Evolutionary conservation across 2,329 filamentous ascomycete species (phyloP).

Genomic region (Ascochyta pisi): DNA sequence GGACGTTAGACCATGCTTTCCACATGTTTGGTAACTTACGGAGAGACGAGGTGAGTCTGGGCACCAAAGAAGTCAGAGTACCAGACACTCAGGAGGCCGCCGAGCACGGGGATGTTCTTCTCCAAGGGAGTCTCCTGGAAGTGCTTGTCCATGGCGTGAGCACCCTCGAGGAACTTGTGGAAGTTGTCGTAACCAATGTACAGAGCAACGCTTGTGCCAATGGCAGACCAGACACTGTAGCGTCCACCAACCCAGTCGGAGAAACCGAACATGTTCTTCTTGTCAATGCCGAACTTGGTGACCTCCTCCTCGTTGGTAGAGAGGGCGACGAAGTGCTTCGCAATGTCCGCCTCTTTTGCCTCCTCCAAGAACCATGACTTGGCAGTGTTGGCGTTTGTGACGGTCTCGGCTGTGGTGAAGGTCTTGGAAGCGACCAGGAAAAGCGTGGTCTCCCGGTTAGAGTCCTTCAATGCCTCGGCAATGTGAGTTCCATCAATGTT

Average conservation of each 20-base stretch:
- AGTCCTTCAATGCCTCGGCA: constrained; percentile 85
- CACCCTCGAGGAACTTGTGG: constrained; percentile 91
- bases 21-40: constrained; percentile 64
- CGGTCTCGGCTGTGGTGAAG: constrained; percentile 97
- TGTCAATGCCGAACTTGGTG: constrained; percentile 97
- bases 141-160: constrained; percentile 98
- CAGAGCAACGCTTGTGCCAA: constrained; percentile 90
- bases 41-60: constrained; percentile 95
- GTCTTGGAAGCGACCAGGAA: constrained; percentile 99
- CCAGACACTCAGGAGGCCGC: constrained; percentile 94
- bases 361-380: constrained; percentile 95
- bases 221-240: constrained; percentile 99
- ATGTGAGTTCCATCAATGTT: constrained; percentile 99
- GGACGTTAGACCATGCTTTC: constrained; percentile 10
- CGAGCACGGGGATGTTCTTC: constrained; percentile 93
- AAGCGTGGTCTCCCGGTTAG: constrained; percentile 96
- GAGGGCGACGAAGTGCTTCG: constrained; percentile 98
- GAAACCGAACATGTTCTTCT: constrained; percentile 99
- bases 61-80: constrained; percentile 99
- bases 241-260: constrained; percentile 98
- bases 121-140: constrained; percentile 89
- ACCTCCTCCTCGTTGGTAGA: constrained; percentile 96
- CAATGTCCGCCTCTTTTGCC: constrained; percentile 80
- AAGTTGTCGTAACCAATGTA: constrained; percentile 99
- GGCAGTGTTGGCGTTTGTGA: constrained; percentile 94